Evolutionary conservation across 2,329 filamentous ascomycete species (phyloP).

Genomic region (Aureobasidium sp.): DNA sequence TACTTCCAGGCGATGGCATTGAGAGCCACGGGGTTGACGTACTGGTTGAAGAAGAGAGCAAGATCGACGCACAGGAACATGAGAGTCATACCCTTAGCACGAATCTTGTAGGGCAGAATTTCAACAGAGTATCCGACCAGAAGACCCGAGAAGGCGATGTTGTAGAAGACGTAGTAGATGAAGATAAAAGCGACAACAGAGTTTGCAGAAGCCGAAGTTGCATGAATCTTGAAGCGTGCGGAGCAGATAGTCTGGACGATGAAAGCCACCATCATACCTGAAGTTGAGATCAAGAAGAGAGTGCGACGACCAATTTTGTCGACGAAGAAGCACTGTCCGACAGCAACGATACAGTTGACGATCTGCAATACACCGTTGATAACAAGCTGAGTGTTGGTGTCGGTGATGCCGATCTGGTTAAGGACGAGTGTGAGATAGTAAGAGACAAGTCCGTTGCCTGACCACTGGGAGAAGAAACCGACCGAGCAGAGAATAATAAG

Average conservation of each 20-base stretch:
- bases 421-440: conserved; percentile 31
- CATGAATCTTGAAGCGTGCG: conserved; percentile 18
- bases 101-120: conserved; percentile 39
- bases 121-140: conserved; percentile 38
- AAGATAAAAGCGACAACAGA: conserved; percentile 27
- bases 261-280: conserved; percentile 32
- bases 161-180: conserved; percentile 27
- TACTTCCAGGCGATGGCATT: conserved; percentile 21
- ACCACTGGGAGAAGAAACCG: conserved; percentile 51
- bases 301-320: conserved; percentile 27
- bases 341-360: conserved; percentile 50
- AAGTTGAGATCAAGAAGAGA: conserved; percentile 29
- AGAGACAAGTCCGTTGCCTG: conserved; percentile 43
- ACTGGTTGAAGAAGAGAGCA: conserved; percentile 36
- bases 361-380: conserved; percentile 48
- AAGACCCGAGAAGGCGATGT: conserved; percentile 35
- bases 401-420: conserved; percentile 27
- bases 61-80: conserved; percentile 37
- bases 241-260: conserved; percentile 32
- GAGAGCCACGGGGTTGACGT: conserved; percentile 26
- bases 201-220: conserved; percentile 19
- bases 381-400: conserved; percentile 28
- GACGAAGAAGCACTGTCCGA: conserved; percentile 30
- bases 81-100: conserved; percentile 36
- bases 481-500: conserved; percentile 45